Base-by-base conservation (phyloP, 208 protist genomes). In the Leishmania braziliensis region DNA sequence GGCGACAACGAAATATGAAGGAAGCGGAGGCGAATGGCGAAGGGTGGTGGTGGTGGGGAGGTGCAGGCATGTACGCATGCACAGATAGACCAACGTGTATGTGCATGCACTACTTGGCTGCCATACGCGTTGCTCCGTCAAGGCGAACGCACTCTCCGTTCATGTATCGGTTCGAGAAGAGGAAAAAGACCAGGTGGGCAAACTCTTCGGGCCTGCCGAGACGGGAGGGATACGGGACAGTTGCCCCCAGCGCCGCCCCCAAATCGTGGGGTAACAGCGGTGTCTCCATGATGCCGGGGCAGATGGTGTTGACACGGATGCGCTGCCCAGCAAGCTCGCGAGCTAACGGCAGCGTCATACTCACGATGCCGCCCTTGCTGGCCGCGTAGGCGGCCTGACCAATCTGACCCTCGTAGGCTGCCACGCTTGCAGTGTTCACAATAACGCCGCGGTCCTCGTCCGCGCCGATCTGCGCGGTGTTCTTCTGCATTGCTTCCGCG, bases 401-500 rank as follows among this genome's bases (percentile, higher is more conserved):
- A 62, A 93, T 93, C 84, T 98, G 95, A n/a, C 95, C 94, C 18
- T 98, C 94, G 70, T 86, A 94, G 39, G 92, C 94, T 16, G 94
- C 95, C 46, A 95, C 80, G 12, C 90, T 95, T 39, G 92, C 88
- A 12, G 86, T 92, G 82, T 96, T 97, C 54, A 98, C 84, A 73
- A 98, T 93, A 43, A 97, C 90, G 43, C 95, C 94, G 29, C 89
- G 83, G 75, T 98, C 92, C 79, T 54, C 66, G n/a, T 86, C 66
- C 26, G 48, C 76, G 43, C n/a, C 77, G 56, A 79, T 29, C 72
- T 39, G 70, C 48, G 62, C 81, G 66, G 81, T 70, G 72, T 88
- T 84, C 60, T 83, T 72, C 46, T 80, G 70, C 81, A 95, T 96
- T 10, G 85, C 75, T 68, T 85, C 86, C 3, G 90, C 93, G 1